A percentile compares a stretch with the other conserved stretches of the same genome.
Conservation (phyloP, 2,329 filamentous ascomycete genomes). For the Didymella lethalis region DNA sequence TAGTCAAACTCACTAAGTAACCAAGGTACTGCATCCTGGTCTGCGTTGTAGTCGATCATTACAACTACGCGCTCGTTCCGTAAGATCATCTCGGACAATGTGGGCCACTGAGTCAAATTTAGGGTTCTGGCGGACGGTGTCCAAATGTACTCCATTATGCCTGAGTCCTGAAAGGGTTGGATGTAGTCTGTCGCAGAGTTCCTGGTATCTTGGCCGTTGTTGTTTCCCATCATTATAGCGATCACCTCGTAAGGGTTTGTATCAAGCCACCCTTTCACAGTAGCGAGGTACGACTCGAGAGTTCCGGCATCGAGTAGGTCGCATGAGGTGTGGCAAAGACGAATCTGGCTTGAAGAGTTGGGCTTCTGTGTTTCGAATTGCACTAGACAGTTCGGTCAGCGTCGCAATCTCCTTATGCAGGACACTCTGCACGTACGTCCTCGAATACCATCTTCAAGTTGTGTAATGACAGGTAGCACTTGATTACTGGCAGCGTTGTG, state of each 20-base stretch:
- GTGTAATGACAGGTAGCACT: constrained; percentile 34
- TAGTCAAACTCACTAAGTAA: constrained; percentile 87
- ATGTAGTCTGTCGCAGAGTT: constrained; percentile 71
- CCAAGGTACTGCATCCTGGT: constrained; percentile 81
- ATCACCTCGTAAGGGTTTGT: constrained; percentile 85
- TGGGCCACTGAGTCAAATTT: constrained; percentile 80
- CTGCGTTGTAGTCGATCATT: constrained; percentile 60
- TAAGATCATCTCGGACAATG: constrained; percentile 67
- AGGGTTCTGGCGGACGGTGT: constrained; percentile 75
- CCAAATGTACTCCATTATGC: constrained; percentile 77
- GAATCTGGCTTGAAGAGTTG: constrained; percentile 64
- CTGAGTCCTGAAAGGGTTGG: constrained; percentile 72
- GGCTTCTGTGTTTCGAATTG: constrained; percentile 66
- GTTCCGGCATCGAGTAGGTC: constrained; percentile 82
- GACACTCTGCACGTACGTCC: constrained; percentile 36
- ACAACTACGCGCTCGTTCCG: constrained; percentile 44
- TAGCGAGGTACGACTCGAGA: constrained; percentile 74
- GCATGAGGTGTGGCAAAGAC: constrained; percentile 85
- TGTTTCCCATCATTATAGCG: constrained; percentile 86
- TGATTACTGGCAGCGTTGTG: constrained; percentile 49
- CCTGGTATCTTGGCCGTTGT: constrained; percentile 58
- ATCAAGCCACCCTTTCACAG: constrained; percentile 76
- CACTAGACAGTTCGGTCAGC: constrained; percentile 51
- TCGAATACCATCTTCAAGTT: constrained; percentile 48
- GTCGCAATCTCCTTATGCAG: neutral